A percentile compares a stretch with the other conserved stretches of the same genome.
These are phyloP conservation scores for Hypsizygus marmoreus DNA, from an alignment of 768 basidiomycete genomes.

Conservation along the genomic window DNA sequence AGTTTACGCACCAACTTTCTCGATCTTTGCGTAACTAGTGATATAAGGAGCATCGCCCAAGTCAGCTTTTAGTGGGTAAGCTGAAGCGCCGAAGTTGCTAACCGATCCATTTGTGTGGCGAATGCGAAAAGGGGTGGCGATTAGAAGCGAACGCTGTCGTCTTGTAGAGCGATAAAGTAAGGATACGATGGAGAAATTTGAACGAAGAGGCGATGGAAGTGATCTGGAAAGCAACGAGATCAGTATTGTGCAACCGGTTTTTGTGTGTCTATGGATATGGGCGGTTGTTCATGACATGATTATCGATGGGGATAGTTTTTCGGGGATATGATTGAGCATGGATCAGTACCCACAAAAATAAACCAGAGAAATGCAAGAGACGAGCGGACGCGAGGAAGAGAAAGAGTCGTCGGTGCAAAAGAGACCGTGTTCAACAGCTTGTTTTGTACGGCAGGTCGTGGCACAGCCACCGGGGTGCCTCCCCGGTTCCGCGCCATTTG, in stretches of 20 bases:
- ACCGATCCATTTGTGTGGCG: constrained; percentile 46
- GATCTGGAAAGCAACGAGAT: constrained; percentile 13
- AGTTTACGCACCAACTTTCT: constrained; percentile 89
- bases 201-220: constrained; percentile 14
- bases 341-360: constrained; percentile 16
- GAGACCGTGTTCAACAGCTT: constrained; percentile 7
- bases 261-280: constrained; percentile 16
- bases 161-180: constrained; percentile 10
- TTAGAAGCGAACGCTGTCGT: constrained; percentile 2
- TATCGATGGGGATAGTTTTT: constrained; percentile 18
- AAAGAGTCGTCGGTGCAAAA: constrained; percentile 16
- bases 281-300: constrained; percentile 25
- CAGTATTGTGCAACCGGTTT: constrained; percentile 1
- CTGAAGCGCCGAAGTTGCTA: constrained; percentile 19
- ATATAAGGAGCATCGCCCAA: constrained; percentile 13
- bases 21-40: constrained; percentile 90
- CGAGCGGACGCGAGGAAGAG: constrained; percentile 13
- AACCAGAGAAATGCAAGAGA: constrained; percentile 16
- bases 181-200: constrained; percentile 18
- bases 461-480: constrained; percentile 26
- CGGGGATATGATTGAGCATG: background rate
- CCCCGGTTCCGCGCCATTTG: constrained; percentile 10
- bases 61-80: constrained; percentile 16
- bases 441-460: constrained; percentile 14
- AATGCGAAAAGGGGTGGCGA: constrained; percentile 2